Evolutionary conservation across 208 protist species (phyloP), one percentile per base, ranked within the genome.

Genomic region (Trypanosoma platydactyli): DNA sequence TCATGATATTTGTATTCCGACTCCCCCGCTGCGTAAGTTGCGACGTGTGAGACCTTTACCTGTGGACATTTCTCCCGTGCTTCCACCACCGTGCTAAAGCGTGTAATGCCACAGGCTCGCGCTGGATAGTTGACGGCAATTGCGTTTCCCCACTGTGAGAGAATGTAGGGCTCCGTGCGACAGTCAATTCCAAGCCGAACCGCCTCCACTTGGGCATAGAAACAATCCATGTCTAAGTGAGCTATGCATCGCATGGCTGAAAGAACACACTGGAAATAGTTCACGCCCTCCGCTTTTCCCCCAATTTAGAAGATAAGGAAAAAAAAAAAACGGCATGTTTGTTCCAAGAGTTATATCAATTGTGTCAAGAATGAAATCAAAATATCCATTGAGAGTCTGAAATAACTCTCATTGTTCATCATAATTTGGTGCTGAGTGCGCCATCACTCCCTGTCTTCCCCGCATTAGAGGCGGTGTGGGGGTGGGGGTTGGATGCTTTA

Each of bases 211-310:
- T 97, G 89, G 0, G 85, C 90, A 71, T 97, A 97, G 72, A 97
- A 97, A 81, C 86, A 95, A 68, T 97, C 94, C 82, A 97, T 89
- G 71, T 97, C 90, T 18, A 97, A 67, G 77, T 96, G 94, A 46
- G 68, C 79, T 33, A 97, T 93, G 76, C 80, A 86, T 13, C 76
- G 68, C 73, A 81, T 77, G 20, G 15, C 46, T 49, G 9, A 25
- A 1, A 3, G 12, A 44, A 20, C 15, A 54, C 55, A 63, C n/a
- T n/a, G n/a, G n/a, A n/a, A n/a, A n/a, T n/a, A n/a, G n/a, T n/a
- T n/a, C n/a, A n/a, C n/a, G n/a, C n/a, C n/a, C n/a, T n/a, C n/a
- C n/a, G n/a, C n/a, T n/a, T n/a, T n/a, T n/a, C n/a, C n/a, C n/a
- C n/a, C 22, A 58, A 46, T 27, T 22, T 41, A 53, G 9, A 56